Base-by-base conservation (phyloP, 2,329 filamentous ascomycete genomes). In the Diplodia mutila region DNA sequence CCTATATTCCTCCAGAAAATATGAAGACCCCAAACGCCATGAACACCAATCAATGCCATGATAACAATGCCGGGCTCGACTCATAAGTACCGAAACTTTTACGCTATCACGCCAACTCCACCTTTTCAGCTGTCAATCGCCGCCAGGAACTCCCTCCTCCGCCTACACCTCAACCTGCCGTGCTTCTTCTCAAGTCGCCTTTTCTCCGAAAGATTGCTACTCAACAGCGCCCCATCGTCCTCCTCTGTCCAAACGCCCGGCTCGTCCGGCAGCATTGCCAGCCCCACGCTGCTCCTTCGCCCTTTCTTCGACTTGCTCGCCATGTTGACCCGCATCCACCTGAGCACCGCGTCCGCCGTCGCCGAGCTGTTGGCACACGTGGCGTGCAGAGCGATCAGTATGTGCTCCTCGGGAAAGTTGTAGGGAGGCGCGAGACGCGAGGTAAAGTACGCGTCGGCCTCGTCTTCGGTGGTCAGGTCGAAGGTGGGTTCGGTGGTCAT, bases 241-340 rank as follows among this genome's bases (percentile, higher is more conserved):
- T 53, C 52, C 5, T 29, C 34, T 39, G 66, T 68, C 66, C 66
- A 68, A 8, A 68, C 52, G 21, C 66, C 66, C 39, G 39, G 25
- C 51, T 55, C 53, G 25, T 65, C 61, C 3, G 66, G 55, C 34
- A 63, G 55, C 48, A 32, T 29, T 0, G 46, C 21, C 23, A 29
- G 11, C 29, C 32, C n/a, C 5, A 66, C n/a, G 12, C 64, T 57
- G 39, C 52, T 57, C 7, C 52, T 32, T n/a, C 64, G 34, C 11
- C 64, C 64, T 27, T 49, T 46, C 25, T 57, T 66, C n/a, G 23
- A 14, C 6, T 32, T 29, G n/a, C n/a, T n/a, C 18, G 39, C 21
- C 29, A 29, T 7, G 23, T 55, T 54, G 11, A 37, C 14, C 14
- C 66, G 66, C 66, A 67, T 67, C 49, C 48, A 63, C 23, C 32